Evolutionary conservation across 116 monocot genomes (phyloP), one percentile per base, ranked within the genome.

Genomic region (Zostera marina): DNA sequence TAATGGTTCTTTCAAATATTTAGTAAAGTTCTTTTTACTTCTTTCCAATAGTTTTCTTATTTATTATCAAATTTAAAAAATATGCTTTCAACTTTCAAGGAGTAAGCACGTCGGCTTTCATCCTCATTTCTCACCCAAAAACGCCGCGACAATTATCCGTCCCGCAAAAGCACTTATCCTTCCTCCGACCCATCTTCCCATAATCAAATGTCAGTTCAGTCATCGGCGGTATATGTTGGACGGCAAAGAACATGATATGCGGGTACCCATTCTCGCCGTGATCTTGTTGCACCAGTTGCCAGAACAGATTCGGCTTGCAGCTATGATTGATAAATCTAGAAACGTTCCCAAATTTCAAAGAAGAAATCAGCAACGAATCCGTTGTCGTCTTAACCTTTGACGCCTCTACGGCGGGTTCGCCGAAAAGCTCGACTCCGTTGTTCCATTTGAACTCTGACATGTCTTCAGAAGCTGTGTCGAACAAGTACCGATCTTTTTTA

Each of bases 291-390:
- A 89, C 81, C 23, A 80, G 76, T 47, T 84, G 89, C 89, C 89
- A 89, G 63, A 89, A 76, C 22, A 84, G 73, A 74, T 89, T 89
- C 1, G 89, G 84, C 0, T 81, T 73, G 62, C 89, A 89, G 55
- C 84, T 84, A 52, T 89, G 89, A 54, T 89, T 89, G 61, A 89
- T 89, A 60, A 89, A 89, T 1, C 90, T 78, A 41, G 90, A 71
- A 19, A 90, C 42, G 26, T 90, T 90, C 4, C 90, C 90, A 41
- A 72, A 67, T 8, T 63, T 72, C 67, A 64, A 79, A 3, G 84
- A 69, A 67, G 54, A 74, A 23, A 83, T 74, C 51, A 62, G 54
- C 6, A 90, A 39, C 11, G 84, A 62, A 5, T 74, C 54, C 9
- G 72, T 51, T 52, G 62, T 70, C 17, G 59, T 63, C 41, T 42